A percentile compares a stretch with the other conserved stretches of the same genome.
Evolutionary conservation across 768 basidiomycete genomes (phyloP).

Genomic region (Lentinula raphanica): DNA sequence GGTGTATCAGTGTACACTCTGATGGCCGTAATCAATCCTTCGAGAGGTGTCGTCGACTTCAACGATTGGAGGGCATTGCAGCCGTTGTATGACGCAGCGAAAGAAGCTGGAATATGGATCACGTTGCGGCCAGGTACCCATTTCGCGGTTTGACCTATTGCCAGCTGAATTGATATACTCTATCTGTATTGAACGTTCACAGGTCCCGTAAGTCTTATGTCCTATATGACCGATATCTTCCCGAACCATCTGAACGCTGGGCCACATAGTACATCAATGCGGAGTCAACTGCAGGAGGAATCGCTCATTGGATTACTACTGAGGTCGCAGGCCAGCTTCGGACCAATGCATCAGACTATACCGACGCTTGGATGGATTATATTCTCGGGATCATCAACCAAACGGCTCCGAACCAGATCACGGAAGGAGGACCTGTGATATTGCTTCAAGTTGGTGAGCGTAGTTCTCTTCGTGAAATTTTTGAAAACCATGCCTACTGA

Average conservation of each 20-base stretch:
- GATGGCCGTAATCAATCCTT: constrained; percentile 74
- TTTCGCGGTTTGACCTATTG: not conserved
- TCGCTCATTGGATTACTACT: constrained; percentile 53
- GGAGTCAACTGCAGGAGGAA: constrained; percentile 53
- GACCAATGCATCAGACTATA: constrained; percentile 72
- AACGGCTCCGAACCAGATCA: constrained; percentile 63
- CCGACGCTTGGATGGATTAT: constrained; percentile 67
- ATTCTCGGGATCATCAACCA: constrained; percentile 59
- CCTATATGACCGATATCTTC: not conserved
- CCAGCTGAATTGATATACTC: not conserved
- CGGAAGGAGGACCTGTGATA: constrained; percentile 71
- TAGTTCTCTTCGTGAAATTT: too few relatives aligned
- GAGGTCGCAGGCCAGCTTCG: constrained; percentile 58
- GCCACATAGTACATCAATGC: constrained; percentile 58
- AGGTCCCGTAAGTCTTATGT: constrained; percentile 33
- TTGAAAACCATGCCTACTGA: too few relatives aligned
- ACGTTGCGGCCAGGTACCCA: constrained; percentile 70
- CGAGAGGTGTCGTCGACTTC: constrained; percentile 71
- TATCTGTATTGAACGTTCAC: constrained; percentile 2
- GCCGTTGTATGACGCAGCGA: constrained; percentile 71
- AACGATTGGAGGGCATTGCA: constrained; percentile 62
- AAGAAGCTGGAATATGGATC: constrained; percentile 70
- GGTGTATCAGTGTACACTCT: constrained; percentile 74
- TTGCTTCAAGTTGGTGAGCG: constrained; percentile 27
- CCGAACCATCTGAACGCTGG: not conserved